Evolutionary conservation across 495 filamentous ascomycete species (phyloP).

Genomic region (Astrothelium macrocarpum): DNA sequence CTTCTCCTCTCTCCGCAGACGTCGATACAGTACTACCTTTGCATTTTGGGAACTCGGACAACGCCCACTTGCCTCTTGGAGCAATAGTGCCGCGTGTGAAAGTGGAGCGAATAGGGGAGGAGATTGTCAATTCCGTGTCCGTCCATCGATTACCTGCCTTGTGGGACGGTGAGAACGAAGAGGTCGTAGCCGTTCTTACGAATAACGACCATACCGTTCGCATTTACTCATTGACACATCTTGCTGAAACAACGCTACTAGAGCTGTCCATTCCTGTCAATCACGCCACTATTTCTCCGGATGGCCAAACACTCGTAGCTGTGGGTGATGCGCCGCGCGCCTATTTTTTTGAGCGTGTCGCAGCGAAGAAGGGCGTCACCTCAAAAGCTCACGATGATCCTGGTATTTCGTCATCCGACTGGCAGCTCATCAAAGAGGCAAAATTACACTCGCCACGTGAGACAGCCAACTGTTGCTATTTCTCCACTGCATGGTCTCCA

Average conservation of each 20-base stretch:
- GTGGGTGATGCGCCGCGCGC: conserved; percentile 77
- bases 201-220: conserved; percentile 88
- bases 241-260: conserved; percentile 54
- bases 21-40: conserved; percentile 54
- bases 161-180: conserved; percentile 36
- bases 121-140: conserved; percentile 62
- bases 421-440: conserved; percentile 23
- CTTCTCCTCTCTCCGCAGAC: conserved; percentile 29
- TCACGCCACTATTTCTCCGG: conserved; percentile 82
- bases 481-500: conserved; percentile 63
- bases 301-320: conserved; percentile 68
- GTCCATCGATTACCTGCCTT: conserved; percentile 48
- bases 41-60: conserved; percentile 21
- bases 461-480: conserved; percentile 39
- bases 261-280: conserved; percentile 76
- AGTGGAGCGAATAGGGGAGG: conserved; percentile 33
- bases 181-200: conserved; percentile 58
- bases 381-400: conserved; percentile 22
- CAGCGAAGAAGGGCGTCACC: conserved; percentile 13
- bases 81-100: conserved; percentile 22
- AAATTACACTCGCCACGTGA: conserved; percentile 23
- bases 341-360: conserved; percentile 60
- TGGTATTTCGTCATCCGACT: conserved; percentile 20
- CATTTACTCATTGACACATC: conserved; percentile 60
- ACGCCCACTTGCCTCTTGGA: conserved; percentile 19